Conservation (phyloP, 805 yeast species). For the Saccharomycopsis malanga region DNA sequence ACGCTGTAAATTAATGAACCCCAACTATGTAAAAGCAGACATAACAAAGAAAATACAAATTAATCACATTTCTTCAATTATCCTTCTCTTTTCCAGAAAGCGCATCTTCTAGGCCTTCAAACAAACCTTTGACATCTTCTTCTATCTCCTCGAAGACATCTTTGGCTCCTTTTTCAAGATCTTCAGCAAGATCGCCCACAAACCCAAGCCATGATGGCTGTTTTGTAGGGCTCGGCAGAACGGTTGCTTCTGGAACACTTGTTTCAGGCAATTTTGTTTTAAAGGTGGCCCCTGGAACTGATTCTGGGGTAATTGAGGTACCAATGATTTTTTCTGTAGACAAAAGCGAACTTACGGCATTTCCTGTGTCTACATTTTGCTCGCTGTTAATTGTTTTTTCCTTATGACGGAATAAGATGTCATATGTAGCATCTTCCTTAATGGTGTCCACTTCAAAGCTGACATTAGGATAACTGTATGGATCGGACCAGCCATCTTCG, state of each 20-base stretch:
- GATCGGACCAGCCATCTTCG: conserved; percentile 42
- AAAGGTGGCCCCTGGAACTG: conserved; percentile 4
- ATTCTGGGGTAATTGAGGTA: conserved; percentile 6
- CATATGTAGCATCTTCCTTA: conserved; percentile 33
- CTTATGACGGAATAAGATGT: conserved; percentile 5
- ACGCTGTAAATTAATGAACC: too few species aligned
- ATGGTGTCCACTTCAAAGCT: conserved; percentile 37
- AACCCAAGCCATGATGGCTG: not conserved
- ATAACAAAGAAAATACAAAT: too few species aligned
- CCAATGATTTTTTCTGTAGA: conserved; percentile 4
- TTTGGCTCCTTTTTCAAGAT: not conserved
- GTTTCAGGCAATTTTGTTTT: conserved; percentile 5
- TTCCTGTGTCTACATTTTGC: too few species aligned
- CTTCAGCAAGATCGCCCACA: not conserved
- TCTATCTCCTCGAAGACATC: not conserved
- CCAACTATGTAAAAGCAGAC: too few species aligned
- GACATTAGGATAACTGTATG: conserved; percentile 42
- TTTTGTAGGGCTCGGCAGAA: not conserved
- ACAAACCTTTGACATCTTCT: not conserved
- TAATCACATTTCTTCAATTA: too few species aligned
- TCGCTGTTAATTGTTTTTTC: too few species aligned
- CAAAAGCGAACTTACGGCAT: not conserved
- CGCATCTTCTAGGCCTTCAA: conserved; percentile 9
- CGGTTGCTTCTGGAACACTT: too few species aligned
- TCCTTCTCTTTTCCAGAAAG: too few species aligned